Base-by-base conservation (phyloP, 2,329 filamentous ascomycete species). In the Epichloe festucae region DNA sequence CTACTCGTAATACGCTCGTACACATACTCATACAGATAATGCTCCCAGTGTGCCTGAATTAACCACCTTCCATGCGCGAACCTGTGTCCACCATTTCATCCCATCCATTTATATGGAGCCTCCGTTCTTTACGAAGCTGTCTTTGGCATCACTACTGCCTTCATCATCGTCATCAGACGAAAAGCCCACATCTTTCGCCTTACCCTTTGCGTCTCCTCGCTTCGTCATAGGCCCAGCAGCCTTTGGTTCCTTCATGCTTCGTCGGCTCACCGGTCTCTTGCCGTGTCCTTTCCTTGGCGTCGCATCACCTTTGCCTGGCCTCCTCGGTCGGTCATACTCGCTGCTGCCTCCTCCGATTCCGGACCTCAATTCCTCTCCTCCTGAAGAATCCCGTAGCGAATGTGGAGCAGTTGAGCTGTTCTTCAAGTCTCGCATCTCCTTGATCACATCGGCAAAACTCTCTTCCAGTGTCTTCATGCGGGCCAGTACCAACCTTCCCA, bases 391-490 rank as follows among this genome's bases (percentile, higher is more conserved):
- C 49, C 73, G 70, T 31, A 72, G 69, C 6, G 76, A 76, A 2
- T 73, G 70, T 3, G 72, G 70, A 36, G 67, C 67, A n/a, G 69
- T 72, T 34, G 69, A 71, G 40, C 67, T 70, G 46, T 66, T 68
- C 67, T 73, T 79, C 64, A 79, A 69, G 56, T 81, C 79, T 55
- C 86, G 81, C 65, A 95, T 84, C 65, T 93, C 88, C 55, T 80
- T 81, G 52, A 89, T 79, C n/a, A 95, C 84, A 54, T 95, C 88
- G 2, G 85, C 78, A 65, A 97, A 91, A 14, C 89, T 85, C 67
- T 95, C 89, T 65, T 97, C 90, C 2, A 97, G 75, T 7, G 85
- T 91, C 65, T 93, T 93, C 89, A 96, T 96, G 36, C 89, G 76
- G 8, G 89, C 88, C 45, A 96, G 73, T 67, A 96, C 85, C 45